A percentile compares a stretch with the other conserved stretches of the same genome.
These are phyloP conservation scores for Aspergillus bertholletiae DNA, from an alignment of 495 filamentous ascomycete genomes.

Conservation along the genomic window DNA sequence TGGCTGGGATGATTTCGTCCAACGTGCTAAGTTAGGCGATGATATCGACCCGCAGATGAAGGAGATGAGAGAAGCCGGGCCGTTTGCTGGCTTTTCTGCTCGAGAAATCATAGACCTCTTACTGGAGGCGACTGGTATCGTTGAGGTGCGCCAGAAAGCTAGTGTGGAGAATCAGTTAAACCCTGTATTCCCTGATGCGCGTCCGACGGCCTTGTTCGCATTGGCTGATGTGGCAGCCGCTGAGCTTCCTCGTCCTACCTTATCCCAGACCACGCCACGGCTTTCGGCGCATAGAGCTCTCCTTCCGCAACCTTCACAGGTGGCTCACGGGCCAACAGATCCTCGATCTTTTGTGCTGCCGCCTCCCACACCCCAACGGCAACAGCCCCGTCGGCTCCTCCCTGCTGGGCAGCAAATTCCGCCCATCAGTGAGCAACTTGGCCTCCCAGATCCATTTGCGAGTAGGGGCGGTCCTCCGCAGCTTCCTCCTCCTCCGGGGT, in stretches of 20 bases:
- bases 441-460: conserved; percentile 36
- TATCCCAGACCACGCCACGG: conserved; percentile 23
- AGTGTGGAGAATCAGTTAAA: conserved; percentile 5
- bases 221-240: conserved; percentile 35
- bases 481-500: conserved; percentile 40
- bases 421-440: conserved; percentile 24
- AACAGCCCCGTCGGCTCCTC: conserved; percentile 37
- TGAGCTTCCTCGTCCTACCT: conserved; percentile 19
- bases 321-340: conserved; percentile 32
- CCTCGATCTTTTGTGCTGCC: conserved; percentile 40
- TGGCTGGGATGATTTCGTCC: conserved; percentile 43
- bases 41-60: conserved; percentile 40
- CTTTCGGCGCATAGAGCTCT: conserved; percentile 25
- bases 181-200: conserved; percentile 8
- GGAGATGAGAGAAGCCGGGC: conserved; percentile 24
- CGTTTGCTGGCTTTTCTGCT: conserved; percentile 13
- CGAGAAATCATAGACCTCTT: conserved; percentile 19
- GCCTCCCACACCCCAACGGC: conserved; percentile 31
- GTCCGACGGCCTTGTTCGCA: conserved; percentile 23
- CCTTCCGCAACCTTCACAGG: conserved; percentile 24
- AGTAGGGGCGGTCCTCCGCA: conserved; percentile 33
- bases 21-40: conserved; percentile 34
- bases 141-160: conserved; percentile 12
- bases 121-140: conserved; percentile 18
- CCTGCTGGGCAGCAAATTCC: conserved; percentile 32